Percentiles rank a stretch among this genome's conserved stretches.
Evolutionary conservation across 2,329 filamentous ascomycete genomes (phyloP).

Genomic region (Geosmithia flava): DNA sequence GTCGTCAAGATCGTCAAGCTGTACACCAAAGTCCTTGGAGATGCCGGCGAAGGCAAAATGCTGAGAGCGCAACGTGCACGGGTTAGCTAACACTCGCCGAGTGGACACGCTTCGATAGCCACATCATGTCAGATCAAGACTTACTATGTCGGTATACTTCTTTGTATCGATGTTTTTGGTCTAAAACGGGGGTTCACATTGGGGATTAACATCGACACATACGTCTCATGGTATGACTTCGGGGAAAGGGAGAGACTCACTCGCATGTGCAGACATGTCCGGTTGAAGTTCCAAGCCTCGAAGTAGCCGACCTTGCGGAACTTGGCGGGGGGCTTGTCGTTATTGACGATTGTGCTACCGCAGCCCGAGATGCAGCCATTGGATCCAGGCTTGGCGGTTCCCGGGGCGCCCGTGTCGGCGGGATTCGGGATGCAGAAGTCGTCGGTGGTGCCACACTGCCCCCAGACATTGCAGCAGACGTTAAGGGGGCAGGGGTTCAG

Average conservation of each 20-base stretch:
- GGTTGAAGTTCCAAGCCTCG: slow-evolving; percentile 15
- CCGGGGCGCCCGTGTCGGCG: slow-evolving; percentile 12
- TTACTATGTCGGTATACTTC: no score
- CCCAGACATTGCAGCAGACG: slow-evolving; percentile 20
- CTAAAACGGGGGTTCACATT: not conserved
- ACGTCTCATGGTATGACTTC: no score
- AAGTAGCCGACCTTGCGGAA: slow-evolving; percentile 19
- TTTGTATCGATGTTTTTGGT: no score
- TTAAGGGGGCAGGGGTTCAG: slow-evolving; percentile 29
- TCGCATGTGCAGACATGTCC: slow-evolving; percentile 18
- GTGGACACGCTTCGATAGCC: no score
- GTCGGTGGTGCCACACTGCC: slow-evolving; percentile 18
- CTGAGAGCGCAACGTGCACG: slow-evolving; percentile 1
- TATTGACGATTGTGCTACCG: slow-evolving; percentile 17
- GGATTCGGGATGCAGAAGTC: slow-evolving; percentile 16
- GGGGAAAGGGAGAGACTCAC: no score
- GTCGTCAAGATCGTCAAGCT: not conserved
- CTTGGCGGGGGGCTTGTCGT: slow-evolving; percentile 10
- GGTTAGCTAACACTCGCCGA: slow-evolving; percentile 11
- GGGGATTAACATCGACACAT: not conserved
- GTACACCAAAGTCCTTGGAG: not conserved
- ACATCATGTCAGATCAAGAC: no score
- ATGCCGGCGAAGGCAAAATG: not conserved
- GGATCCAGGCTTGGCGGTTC: slow-evolving; percentile 10
- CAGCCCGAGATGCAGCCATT: slow-evolving; percentile 18